phyloP scores from a whole-genome alignment of 1,139 yeast genomes.

The Kodamaea alishanica region DNA sequence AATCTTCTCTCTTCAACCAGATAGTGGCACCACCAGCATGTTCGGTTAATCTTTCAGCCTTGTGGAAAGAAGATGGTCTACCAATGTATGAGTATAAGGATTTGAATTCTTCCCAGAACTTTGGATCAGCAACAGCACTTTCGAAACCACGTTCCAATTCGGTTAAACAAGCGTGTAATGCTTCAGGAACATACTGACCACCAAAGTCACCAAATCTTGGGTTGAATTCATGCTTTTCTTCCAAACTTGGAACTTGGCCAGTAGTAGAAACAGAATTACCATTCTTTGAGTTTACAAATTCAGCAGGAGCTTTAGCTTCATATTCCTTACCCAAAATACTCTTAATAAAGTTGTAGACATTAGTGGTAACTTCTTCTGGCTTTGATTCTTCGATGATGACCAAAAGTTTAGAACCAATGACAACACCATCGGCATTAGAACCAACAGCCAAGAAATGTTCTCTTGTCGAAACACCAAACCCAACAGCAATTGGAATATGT shows the following conservation, averaged over 20 bases:
- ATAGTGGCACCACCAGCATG: constrained; percentile 94
- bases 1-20: constrained; percentile 97
- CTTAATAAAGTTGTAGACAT: constrained; percentile 64
- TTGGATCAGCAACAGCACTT: constrained; percentile 80
- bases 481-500: constrained; percentile 82
- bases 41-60: constrained; percentile 85
- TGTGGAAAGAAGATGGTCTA: constrained; percentile 90
- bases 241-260: constrained; percentile 39
- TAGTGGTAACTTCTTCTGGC: constrained; percentile 55
- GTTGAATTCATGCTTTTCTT: constrained; percentile 56
- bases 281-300: constrained; percentile 25
- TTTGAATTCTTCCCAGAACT: constrained; percentile 89
- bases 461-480: constrained; percentile 93
- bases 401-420: constrained; percentile 85
- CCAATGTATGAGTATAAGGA: constrained; percentile 84
- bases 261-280: constrained; percentile 22
- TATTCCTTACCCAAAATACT: constrained; percentile 65
- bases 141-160: constrained; percentile 88
- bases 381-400: constrained; percentile 62
- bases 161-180: constrained; percentile 82
- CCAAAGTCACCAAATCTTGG: constrained; percentile 93
- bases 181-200: constrained; percentile 98
- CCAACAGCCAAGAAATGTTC: constrained; percentile 86
- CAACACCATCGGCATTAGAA: constrained; percentile 84
- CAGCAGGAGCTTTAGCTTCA: constrained; percentile 30